Percentiles rank a stretch among this genome's conserved stretches.
Conservation (phyloP, 768 basidiomycete species). For the Leccinum aurantiacum region DNA sequence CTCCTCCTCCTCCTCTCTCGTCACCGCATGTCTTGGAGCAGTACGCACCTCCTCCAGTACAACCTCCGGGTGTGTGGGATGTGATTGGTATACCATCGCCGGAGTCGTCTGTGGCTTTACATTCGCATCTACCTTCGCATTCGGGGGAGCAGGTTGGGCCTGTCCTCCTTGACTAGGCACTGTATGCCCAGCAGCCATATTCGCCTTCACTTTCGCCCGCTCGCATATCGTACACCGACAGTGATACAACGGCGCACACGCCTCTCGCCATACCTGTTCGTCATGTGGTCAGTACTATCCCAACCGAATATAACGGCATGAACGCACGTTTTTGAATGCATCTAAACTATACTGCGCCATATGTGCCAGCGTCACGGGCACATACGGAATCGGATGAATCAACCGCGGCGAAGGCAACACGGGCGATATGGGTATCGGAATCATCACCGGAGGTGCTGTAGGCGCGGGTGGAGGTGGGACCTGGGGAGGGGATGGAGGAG, state of each 20-base stretch:
- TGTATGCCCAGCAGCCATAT: constrained; percentile 41
- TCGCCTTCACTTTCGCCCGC: constrained; percentile 56
- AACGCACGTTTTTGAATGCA: constrained; percentile 54
- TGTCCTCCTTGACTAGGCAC: constrained; percentile 30
- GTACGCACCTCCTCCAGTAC: constrained; percentile 26
- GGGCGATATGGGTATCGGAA: constrained; percentile 51
- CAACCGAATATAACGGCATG: background rate
- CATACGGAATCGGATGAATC: constrained; percentile 65
- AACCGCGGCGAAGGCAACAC: constrained; percentile 61
- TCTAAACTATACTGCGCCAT: constrained; percentile 60
- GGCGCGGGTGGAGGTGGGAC: background rate
- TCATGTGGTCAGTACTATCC: constrained; percentile 3
- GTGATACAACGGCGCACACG: constrained; percentile 67
- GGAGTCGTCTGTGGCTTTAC: constrained; percentile 8
- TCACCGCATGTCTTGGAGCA: constrained; percentile 20
- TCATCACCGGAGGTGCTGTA: background rate
- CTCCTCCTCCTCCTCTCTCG: constrained; percentile 33
- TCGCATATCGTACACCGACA: constrained; percentile 76
- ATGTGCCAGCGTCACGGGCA: constrained; percentile 56
- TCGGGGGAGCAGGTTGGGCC: constrained; percentile 9
- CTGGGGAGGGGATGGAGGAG: background rate
- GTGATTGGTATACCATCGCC: constrained; percentile 3
- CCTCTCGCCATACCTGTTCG: constrained; percentile 69
- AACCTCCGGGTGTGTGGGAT: constrained; percentile 21
- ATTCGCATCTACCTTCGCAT: background rate